phyloP scores from a whole-genome alignment of 768 basidiomycete species.

The Cyathus striatus region DNA sequence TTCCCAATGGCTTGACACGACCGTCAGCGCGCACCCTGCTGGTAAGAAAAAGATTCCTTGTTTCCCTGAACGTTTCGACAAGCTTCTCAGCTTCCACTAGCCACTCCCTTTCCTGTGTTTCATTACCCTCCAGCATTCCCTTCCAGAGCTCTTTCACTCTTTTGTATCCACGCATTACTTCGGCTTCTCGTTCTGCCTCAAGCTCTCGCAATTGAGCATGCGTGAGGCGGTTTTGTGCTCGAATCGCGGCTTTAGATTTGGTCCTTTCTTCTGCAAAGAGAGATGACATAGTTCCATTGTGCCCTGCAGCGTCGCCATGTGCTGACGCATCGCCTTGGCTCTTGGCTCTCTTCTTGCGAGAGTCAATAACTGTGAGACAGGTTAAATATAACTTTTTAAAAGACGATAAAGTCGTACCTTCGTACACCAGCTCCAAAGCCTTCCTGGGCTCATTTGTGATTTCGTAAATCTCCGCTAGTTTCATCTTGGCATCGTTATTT shows the following conservation, averaged over 20 bases:
- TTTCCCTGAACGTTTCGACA: constrained; percentile 86
- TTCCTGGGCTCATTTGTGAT: constrained; percentile 72
- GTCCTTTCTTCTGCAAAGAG: constrained; percentile 60
- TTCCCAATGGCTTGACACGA: background rate
- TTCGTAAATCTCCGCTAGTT: constrained; percentile 88
- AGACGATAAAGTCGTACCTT: constrained; percentile 46
- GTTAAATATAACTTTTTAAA: background rate
- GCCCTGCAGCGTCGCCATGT: too few relatives aligned
- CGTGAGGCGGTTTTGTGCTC: constrained; percentile 43
- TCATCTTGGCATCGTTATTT: constrained; percentile 82
- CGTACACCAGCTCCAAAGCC: constrained; percentile 78
- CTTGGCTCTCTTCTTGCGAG: constrained; percentile 44
- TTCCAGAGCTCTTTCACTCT: constrained; percentile 62
- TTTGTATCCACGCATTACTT: constrained; percentile 53
- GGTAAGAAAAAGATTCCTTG: constrained; percentile 75
- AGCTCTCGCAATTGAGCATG: constrained; percentile 55
- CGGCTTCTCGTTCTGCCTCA: constrained; percentile 63
- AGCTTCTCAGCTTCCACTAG: constrained; percentile 80
- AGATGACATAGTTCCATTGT: too few relatives aligned
- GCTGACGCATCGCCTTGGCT: constrained; percentile 10
- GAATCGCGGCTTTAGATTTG: constrained; percentile 27
- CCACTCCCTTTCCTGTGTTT: constrained; percentile 66
- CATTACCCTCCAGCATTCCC: constrained; percentile 36
- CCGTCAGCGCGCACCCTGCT: constrained; percentile 51
- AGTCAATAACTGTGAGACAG: constrained; percentile 45